phyloP scores from a whole-genome alignment of 495 filamentous ascomycete species.

The Lepraria neglecta region DNA sequence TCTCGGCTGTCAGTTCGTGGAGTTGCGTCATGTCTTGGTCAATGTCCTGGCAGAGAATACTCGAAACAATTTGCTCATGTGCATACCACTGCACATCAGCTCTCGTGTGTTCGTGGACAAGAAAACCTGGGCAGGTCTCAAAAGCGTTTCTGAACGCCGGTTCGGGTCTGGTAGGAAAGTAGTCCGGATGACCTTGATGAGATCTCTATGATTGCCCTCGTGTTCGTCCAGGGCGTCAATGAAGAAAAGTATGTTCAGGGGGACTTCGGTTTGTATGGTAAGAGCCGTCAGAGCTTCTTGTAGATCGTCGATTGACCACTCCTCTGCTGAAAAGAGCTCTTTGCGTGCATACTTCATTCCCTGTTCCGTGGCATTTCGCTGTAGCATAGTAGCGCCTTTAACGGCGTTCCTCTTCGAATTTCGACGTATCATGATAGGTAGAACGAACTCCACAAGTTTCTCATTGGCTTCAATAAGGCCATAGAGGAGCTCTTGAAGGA shows the following conservation, averaged over 20 bases:
- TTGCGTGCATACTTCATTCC: neutral
- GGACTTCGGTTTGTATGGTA: neutral
- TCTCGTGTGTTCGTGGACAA: neutral
- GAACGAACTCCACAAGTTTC: neutral
- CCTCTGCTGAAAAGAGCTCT: neutral
- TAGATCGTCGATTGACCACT: neutral
- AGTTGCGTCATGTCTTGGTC: neutral
- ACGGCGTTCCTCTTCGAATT: neutral
- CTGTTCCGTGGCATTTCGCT: neutral
- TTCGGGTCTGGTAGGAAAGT: neutral
- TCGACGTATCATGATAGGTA: neutral
- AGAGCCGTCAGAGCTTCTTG: constrained; percentile 1
- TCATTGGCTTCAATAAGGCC: neutral
- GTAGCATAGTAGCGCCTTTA: neutral
- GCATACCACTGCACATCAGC: neutral
- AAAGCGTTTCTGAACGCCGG: neutral
- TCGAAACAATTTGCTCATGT: neutral
- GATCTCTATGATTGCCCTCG: neutral
- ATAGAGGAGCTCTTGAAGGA: constrained; percentile 23
- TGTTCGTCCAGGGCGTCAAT: constrained; percentile 2
- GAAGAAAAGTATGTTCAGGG: neutral
- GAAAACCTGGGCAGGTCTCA: neutral
- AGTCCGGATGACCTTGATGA: neutral
- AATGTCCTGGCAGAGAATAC: neutral
- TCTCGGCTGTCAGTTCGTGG: neutral